Conservation (phyloP, 2,329 filamentous ascomycete genomes). For the Plenodomus tracheiphilus region DNA sequence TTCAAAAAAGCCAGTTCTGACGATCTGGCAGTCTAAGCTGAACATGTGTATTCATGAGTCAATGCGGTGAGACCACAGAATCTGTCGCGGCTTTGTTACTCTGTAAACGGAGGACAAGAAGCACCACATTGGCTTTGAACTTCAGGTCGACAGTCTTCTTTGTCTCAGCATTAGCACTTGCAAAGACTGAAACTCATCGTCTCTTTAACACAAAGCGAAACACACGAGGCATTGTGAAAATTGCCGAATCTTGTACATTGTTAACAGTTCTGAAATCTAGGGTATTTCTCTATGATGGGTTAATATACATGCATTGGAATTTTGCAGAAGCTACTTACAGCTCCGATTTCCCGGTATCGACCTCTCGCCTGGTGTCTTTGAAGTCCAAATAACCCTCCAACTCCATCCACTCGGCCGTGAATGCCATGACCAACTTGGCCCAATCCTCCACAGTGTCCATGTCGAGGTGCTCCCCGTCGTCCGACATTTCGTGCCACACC, state of each 20-base stretch:
- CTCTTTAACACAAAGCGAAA: not conserved
- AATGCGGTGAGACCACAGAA: not conserved
- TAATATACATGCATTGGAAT: conserved; percentile 15
- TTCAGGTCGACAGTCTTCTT: conserved; percentile 5
- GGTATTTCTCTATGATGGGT: conserved; percentile 37
- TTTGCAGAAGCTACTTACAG: conserved; percentile 37
- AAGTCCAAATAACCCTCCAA: conserved; percentile 41
- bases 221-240: not conserved
- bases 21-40: not conserved
- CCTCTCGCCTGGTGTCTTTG: conserved; percentile 19
- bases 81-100: conserved; percentile 1
- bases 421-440: conserved; percentile 81
- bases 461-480: conserved; percentile 86
- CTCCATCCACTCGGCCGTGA: conserved; percentile 93
- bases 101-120: conserved; percentile 1
- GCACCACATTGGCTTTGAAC: not conserved
- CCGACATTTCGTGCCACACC: conserved; percentile 85
- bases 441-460: conserved; percentile 82
- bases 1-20: not conserved
- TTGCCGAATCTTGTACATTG: not conserved
- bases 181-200: not conserved
- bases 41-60: not conserved
- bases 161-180: conserved; percentile 6
- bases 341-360: conserved; percentile 34
- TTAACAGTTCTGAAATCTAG: conserved; percentile 9